These are phyloP conservation scores for Casuarina cunninghamiana DNA, from an alignment of 306 rosid species.

Conservation along the genomic window DNA sequence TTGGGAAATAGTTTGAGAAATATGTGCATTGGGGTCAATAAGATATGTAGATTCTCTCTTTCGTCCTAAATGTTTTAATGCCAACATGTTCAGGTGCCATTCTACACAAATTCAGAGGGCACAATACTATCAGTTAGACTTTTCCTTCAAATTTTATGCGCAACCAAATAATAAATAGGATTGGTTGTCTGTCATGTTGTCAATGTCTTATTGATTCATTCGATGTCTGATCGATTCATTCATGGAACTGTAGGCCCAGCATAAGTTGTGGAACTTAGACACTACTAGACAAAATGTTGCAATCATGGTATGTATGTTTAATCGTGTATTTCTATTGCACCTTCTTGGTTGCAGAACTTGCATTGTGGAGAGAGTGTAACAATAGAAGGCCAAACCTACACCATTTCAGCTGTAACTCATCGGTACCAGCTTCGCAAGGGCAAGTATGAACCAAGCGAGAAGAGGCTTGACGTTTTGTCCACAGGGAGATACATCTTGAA, in stretches of 20 bases:
- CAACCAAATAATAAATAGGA: constrained; percentile 24
- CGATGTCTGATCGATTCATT: constrained; percentile 32
- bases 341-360: constrained; percentile 50
- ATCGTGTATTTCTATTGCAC: constrained; percentile 1
- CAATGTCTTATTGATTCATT: constrained; percentile 35
- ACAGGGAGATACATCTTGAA: constrained; percentile 88
- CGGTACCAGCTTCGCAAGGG: constrained; percentile 95
- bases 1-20: background rate
- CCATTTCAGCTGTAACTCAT: constrained; percentile 83
- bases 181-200: constrained; percentile 41
- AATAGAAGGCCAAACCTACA: constrained; percentile 79
- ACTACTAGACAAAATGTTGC: constrained; percentile 32
- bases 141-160: constrained; percentile 26
- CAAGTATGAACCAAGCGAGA: constrained; percentile 88
- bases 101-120: constrained; percentile 25
- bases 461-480: constrained; percentile 90
- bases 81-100: constrained; percentile 16
- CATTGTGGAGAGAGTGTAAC: constrained; percentile 73
- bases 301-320: constrained; percentile 17
- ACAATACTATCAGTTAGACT: constrained; percentile 21
- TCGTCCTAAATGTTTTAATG: constrained; percentile 14
- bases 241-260: constrained; percentile 42
- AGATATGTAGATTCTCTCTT: constrained; percentile 19
- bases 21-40: background rate
- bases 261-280: constrained; percentile 33